Percentiles rank a stretch among this genome's conserved stretches.
Conservation (phyloP, 495 filamentous ascomycete species). For the Penicillium simplicissimum region DNA sequence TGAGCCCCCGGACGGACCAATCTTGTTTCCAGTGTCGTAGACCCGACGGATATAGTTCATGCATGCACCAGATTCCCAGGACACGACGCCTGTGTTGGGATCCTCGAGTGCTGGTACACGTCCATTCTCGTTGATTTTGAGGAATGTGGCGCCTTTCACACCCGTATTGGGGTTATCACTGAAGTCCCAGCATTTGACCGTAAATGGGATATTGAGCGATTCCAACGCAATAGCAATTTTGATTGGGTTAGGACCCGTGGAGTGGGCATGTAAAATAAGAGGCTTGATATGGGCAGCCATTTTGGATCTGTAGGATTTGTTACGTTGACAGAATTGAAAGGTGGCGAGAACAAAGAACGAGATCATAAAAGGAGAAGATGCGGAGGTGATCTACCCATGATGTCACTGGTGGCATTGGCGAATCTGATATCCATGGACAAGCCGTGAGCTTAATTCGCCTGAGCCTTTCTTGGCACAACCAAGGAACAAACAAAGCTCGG, state of each 20-base stretch:
- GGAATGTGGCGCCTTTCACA: slow-evolving; percentile 69
- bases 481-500: background rate
- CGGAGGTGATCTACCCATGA: slow-evolving; percentile 20
- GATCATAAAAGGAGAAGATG: background rate
- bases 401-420: slow-evolving; percentile 14
- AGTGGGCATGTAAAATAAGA: slow-evolving; percentile 41
- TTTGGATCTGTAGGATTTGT: background rate
- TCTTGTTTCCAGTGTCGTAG: slow-evolving; percentile 30
- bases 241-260: slow-evolving; percentile 45
- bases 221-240: slow-evolving; percentile 81
- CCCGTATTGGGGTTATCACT: slow-evolving; percentile 42
- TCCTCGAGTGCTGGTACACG: slow-evolving; percentile 72
- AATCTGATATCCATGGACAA: slow-evolving; percentile 1
- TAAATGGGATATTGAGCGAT: slow-evolving; percentile 69
- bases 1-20: slow-evolving; percentile 30
- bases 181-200: slow-evolving; percentile 62
- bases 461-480: background rate
- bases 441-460: slow-evolving; percentile 5
- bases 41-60: slow-evolving; percentile 41
- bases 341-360: background rate
- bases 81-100: slow-evolving; percentile 44
- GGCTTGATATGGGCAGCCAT: slow-evolving; percentile 30
- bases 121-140: slow-evolving; percentile 85
- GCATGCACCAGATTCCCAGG: slow-evolving; percentile 42
- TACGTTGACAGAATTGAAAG: background rate